Evolutionary conservation across 805 yeast genomes (phyloP), one percentile per base, ranked within the genome.

Genomic region (Metschnikowia kunwiensis): DNA sequence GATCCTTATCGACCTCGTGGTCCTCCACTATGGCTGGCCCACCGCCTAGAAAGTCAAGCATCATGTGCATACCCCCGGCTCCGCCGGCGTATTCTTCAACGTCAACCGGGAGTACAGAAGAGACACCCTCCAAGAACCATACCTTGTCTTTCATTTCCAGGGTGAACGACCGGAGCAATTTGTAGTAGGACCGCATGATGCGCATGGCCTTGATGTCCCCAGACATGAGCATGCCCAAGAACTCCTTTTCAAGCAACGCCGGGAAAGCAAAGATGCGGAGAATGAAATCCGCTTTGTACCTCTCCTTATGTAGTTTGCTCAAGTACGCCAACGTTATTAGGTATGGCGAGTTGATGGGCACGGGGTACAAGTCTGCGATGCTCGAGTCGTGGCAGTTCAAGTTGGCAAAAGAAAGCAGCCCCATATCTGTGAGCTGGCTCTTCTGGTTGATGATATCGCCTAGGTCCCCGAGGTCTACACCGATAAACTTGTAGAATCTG

Each of bases 21-120:
- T 53, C 50, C 31, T 55, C 61, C 16, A 66, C 62, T 13, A 68
- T 64, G 7, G 68, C 57, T 10, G 72, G 70, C 7, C 74, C 72
- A 9, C 93, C 93, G 14, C 93, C 94, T 13, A 84, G 66, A 64
- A 84, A 84, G 58, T 84, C 93, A 60, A 84, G 64, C 94, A 84
- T 84, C 94, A 84, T 84, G 55, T 83, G 88, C 87, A 82, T 82
- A 44, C 93, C 93, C 35, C 94, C 93, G 36, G 77, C 69, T 28
- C 94, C 86, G 26, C 95, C 95, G 10, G 89, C 80, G 54, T 86
- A 84, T 51, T 83, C 87, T 50, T 89, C 96, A 36, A 86, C 95
- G 58, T 88, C 95, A 8, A 82, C 94, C 0, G 96, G 96, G 31
- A 89, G 68, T 1, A 88, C 95, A 36, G 80, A 78, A 5, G 93